phyloP scores from a whole-genome alignment of 2,329 filamentous ascomycete genomes.

The Daldinia eschscholtzii region DNA sequence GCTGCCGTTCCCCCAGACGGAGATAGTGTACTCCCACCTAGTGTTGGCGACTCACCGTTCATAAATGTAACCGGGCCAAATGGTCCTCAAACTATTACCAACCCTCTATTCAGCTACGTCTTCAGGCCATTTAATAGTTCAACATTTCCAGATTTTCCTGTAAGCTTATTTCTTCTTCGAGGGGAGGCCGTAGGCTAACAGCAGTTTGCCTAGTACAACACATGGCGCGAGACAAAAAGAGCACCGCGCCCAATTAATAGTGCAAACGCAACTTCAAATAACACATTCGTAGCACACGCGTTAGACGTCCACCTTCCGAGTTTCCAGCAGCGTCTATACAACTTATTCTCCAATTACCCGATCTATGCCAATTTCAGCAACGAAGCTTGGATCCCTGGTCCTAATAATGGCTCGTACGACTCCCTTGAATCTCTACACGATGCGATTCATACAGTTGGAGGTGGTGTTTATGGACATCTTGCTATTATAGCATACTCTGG shows the following conservation, averaged over 20 bases:
- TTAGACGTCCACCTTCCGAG: constrained; percentile 66
- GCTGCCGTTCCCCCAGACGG: constrained; percentile 62
- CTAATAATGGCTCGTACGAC: constrained; percentile 66
- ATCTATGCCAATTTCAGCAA: constrained; percentile 78
- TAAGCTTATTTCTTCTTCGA: constrained; percentile 56
- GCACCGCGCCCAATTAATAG: constrained; percentile 60
- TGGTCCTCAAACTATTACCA: constrained; percentile 67
- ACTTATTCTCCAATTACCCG: constrained; percentile 74
- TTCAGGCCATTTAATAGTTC: constrained; percentile 71
- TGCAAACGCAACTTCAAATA: constrained; percentile 66
- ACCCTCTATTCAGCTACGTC: constrained; percentile 71
- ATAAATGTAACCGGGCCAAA: constrained; percentile 68
- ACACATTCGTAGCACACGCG: constrained; percentile 66
- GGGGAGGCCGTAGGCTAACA: constrained; percentile 19
- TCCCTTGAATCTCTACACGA: constrained; percentile 76
- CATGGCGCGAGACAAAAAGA: constrained; percentile 72
- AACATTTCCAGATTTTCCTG: constrained; percentile 71
- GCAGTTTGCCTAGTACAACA: constrained; percentile 62
- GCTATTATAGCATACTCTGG: constrained; percentile 77
- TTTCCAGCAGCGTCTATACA: constrained; percentile 74
- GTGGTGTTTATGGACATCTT: constrained; percentile 72
- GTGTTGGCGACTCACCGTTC: constrained; percentile 58
- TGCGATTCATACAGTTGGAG: constrained; percentile 68
- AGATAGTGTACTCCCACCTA: constrained; percentile 62
- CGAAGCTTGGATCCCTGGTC: constrained; percentile 68